These are phyloP conservation scores for Sonneratia caseolaris DNA, from an alignment of 345 rosid genomes.

Conservation along the genomic window DNA sequence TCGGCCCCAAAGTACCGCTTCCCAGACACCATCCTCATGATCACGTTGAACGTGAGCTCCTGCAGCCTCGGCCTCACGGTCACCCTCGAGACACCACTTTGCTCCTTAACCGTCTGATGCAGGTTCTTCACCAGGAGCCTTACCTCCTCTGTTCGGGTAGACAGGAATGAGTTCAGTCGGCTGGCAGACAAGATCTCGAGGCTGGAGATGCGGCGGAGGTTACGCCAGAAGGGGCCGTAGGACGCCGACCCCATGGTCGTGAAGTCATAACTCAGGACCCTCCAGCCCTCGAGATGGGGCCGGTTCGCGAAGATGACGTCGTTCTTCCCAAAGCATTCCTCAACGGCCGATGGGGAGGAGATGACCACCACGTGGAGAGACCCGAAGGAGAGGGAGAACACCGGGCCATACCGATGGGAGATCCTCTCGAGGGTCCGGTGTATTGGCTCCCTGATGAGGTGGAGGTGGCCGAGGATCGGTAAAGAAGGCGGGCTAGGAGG, in stretches of 20 bases:
- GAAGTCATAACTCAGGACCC: conserved; percentile 9
- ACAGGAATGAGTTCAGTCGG: conserved; percentile 8
- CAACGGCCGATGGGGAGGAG: conserved; percentile 7
- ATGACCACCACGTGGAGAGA: conserved; percentile 11
- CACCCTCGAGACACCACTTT: not conserved
- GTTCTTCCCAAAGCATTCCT: conserved; percentile 20
- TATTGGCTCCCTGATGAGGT: conserved; percentile 14
- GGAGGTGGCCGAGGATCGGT: conserved; percentile 18
- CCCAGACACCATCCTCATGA: conserved; percentile 18
- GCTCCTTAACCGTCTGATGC: not conserved
- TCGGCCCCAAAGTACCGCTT: conserved; percentile 9
- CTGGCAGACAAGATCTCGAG: conserved; percentile 19
- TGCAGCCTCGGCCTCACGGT: conserved; percentile 3
- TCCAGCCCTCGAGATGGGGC: conserved; percentile 3
- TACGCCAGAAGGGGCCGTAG: conserved; percentile 20
- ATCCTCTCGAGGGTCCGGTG: conserved; percentile 12
- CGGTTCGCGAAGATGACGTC: conserved; percentile 18
- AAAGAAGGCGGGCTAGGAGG: conserved; percentile 14
- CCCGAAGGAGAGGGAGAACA: conserved; percentile 11
- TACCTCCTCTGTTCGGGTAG: conserved; percentile 12
- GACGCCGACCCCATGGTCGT: conserved; percentile 5
- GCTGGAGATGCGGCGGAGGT: conserved; percentile 20
- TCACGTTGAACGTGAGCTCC: conserved; percentile 11
- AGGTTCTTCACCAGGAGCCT: conserved; percentile 7
- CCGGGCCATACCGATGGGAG: conserved; percentile 11